Conservation (phyloP, 176 grass and related monocot species). For the Bothriochloa decipiens region DNA sequence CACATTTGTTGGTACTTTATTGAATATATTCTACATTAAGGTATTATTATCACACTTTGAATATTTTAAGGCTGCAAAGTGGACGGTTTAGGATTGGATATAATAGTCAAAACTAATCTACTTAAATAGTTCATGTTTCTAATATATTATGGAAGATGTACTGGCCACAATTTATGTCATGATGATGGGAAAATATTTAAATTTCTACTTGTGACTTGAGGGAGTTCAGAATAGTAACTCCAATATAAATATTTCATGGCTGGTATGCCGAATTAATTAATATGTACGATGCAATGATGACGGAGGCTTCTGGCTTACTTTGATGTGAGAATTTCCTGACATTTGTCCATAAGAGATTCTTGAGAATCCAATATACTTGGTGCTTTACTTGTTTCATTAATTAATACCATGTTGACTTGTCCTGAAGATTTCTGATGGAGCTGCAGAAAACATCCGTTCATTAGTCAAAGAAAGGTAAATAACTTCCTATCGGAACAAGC, state of each 20-base stretch:
- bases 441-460: constrained; percentile 75
- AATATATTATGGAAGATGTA: neutral
- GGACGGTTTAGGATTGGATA: neutral
- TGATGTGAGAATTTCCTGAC: constrained; percentile 12
- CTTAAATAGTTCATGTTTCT: constrained; percentile 1
- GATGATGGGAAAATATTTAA: neutral
- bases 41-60: neutral
- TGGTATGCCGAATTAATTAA: constrained; percentile 22
- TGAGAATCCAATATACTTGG: constrained; percentile 11
- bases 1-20: neutral
- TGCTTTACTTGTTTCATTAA: constrained; percentile 26
- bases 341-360: neutral
- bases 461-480: constrained; percentile 89
- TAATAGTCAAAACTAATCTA: neutral
- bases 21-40: neutral
- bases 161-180: neutral
- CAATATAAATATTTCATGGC: constrained; percentile 15
- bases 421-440: constrained; percentile 81
- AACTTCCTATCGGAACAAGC: constrained; percentile 31
- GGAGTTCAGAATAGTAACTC: neutral
- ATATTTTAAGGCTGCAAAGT: constrained; percentile 6
- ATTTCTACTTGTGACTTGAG: neutral
- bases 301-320: neutral
- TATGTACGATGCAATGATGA: constrained; percentile 25
- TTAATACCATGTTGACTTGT: constrained; percentile 32